These are phyloP conservation scores for Diaporthe sp. DNA, from an alignment of 2,329 filamentous ascomycete species.

Conservation along the genomic window DNA sequence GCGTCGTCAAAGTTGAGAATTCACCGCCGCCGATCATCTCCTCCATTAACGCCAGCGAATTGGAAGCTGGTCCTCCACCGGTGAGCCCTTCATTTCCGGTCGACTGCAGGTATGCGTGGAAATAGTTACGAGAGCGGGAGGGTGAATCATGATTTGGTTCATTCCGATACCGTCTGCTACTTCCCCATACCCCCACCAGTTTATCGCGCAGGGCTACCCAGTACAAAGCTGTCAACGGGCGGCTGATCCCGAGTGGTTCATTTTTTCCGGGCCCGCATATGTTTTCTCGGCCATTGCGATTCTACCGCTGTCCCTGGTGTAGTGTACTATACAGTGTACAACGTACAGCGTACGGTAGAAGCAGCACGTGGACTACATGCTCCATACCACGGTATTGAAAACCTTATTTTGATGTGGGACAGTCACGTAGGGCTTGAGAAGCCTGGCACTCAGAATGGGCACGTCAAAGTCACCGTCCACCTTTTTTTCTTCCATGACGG, in stretches of 20 bases:
- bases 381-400: conserved; percentile 13
- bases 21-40: conserved; percentile 3
- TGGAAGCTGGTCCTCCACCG: not conserved
- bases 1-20: not conserved
- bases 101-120: not conserved
- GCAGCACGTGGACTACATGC: conserved; percentile 14
- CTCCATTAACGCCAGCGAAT: not conserved
- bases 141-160: conserved; percentile 15
- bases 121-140: not conserved
- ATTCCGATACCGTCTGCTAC: conserved; percentile 1
- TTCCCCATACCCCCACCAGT: conserved; percentile 9
- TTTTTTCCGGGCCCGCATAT: conserved; percentile 17
- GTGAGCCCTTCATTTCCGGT: conserved; percentile 1
- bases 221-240: conserved; percentile 20
- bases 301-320: not conserved
- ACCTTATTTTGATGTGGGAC: conserved; percentile 25
- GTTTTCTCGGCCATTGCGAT: conserved; percentile 15
- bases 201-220: conserved; percentile 7
- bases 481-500: not conserved
- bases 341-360: conserved; percentile 10
- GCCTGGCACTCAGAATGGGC: not conserved
- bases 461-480: not conserved
- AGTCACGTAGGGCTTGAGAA: not conserved
- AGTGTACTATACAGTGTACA: conserved; percentile 5
- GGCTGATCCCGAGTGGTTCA: conserved; percentile 27